Base-by-base conservation (phyloP, 768 basidiomycete species). In the Trametes cingulata region DNA sequence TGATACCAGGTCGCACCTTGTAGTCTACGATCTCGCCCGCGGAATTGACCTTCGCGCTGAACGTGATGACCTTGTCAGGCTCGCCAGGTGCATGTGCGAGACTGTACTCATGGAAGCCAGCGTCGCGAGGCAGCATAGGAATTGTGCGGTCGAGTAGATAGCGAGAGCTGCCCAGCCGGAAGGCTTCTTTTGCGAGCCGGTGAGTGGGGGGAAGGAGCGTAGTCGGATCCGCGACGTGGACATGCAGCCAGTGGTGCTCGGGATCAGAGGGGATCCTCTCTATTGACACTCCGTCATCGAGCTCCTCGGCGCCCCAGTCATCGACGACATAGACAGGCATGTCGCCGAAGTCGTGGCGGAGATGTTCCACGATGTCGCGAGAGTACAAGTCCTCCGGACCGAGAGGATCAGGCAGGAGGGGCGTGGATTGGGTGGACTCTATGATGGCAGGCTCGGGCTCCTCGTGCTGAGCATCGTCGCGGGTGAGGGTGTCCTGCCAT, bases 201-300 rank as follows among this genome's bases (percentile, higher is more conserved):
- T 95, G 88, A 1, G 78, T 79, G 0, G 90, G 90, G 19, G 87
- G 88, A 24, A 99, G 79, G 48, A 88, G 65, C 12, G 87, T 77
- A 1, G 93, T 93, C 0, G 95, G 95, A 71, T 99, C 97, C 10
- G 97, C 95, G 56, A 99, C 81, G 69, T 98, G 97, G 24, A 89
- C 79, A 67, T 98, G 95, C 12, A 96, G 70, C 96, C 97, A 98
- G 45, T 75, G 69, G 19, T 73, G 78, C 15, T 78, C 82, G 2
- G 84, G 83, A 48, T 90, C 85, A 3, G 75, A 74, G 5, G 81
- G 78, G 33, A 88, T 79, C n/a, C 74, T 69, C 63, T 96, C 91
- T 29, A 98, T 69, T 1, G 95, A 95, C 33, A 99, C 67, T 2
- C 94, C 97, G 70, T 99, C 97, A 69, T 99, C 97, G 20, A 98